Conservation (phyloP, 1,139 yeast genomes). For the Suhomyces kunorum region DNA sequence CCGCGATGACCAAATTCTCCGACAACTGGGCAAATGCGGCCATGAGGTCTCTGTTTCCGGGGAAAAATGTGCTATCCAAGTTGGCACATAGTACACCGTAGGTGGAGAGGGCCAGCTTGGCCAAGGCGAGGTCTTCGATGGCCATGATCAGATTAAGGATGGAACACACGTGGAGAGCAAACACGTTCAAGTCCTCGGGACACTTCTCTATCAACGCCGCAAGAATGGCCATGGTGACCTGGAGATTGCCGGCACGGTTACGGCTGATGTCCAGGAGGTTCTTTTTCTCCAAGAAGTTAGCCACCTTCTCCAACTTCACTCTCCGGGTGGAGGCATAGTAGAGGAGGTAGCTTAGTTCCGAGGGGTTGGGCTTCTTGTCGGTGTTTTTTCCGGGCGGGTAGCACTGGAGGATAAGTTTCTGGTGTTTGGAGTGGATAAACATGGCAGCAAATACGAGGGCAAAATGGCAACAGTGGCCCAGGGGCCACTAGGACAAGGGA, state of each 20-base stretch:
- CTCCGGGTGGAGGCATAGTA: conserved; percentile 93
- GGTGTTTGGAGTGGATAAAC: conserved; percentile 74
- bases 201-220: conserved; percentile 73
- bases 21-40: conserved; percentile 48
- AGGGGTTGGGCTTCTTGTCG: conserved; percentile 88
- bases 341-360: conserved; percentile 82
- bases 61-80: conserved; percentile 67
- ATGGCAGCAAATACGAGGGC: not conserved
- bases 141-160: conserved; percentile 48
- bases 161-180: conserved; percentile 62
- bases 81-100: conserved; percentile 63
- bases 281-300: conserved; percentile 63
- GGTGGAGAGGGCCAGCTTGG: conserved; percentile 52
- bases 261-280: conserved; percentile 63
- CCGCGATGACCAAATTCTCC: conserved; percentile 35
- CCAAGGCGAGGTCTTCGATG: conserved; percentile 56
- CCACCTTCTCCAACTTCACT: conserved; percentile 84
- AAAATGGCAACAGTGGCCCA: not conserved
- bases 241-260: conserved; percentile 73
- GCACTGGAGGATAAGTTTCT: conserved; percentile 84
- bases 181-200: conserved; percentile 77
- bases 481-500: too few species aligned
- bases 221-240: conserved; percentile 75
- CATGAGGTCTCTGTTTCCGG: conserved; percentile 69
- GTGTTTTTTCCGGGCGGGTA: conserved; percentile 86